Base-by-base conservation (phyloP, 2,329 filamentous ascomycete genomes). In the Trichoderma koningii region DNA sequence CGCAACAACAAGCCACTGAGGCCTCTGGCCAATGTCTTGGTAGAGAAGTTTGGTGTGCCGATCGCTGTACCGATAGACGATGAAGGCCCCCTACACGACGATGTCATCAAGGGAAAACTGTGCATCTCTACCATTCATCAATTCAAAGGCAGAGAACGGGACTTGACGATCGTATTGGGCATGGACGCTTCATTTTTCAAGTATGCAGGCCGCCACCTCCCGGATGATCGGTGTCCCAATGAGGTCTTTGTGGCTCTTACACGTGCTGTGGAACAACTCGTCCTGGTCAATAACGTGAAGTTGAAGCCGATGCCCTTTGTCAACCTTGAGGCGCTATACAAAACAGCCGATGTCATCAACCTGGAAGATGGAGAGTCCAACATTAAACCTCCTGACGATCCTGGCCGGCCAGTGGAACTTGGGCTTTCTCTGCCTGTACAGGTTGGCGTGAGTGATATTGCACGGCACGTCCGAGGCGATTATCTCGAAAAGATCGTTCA, bases 81-180 rank as follows among this genome's bases (percentile, higher is more conserved):
- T 1, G 41, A 65, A 5, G 57, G 60, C 5, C 59, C 67, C 21
- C 55, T 74, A 2, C 59, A 75, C 26, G 68, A 75, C 19, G 60
- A 28, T 2, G 70, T 73, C 5, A 72, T 70, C 5, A 19, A 66
- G 4, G 71, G 72, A 12, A 76, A 76, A 59, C 14, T 75, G 21
- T 72, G 71, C 10, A 65, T 74, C 12, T 73, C 73, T 15, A 74
- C 72, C 0, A 74, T 74, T 50, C 73, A 76, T 42, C 72, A 75
- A 45, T 76, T 76, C 65, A 76, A 76, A 48, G 57, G 74, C 5
- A 72, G 68, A 48, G 73, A 76, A 66, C 73, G 73, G 17, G 65
- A 73, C 42, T 60, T 76, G 1, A 50, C 75, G 4, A 71, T 76
- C 47, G 63, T 75, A 2, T 64, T 72, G 34, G 71, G 68, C 5